phyloP scores from a whole-genome alignment of 305 asterid species.

The Andrographis paniculata region DNA sequence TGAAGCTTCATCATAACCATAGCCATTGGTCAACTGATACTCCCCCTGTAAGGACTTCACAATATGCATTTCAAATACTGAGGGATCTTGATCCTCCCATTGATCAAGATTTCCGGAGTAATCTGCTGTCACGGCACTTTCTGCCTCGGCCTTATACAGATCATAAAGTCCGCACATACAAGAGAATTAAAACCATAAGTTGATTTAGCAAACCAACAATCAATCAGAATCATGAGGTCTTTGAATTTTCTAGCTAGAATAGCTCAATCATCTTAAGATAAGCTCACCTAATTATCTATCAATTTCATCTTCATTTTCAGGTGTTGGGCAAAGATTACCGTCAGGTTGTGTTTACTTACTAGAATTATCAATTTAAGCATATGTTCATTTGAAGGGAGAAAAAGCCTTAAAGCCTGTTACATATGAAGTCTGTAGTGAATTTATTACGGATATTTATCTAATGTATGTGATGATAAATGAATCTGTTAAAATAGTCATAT shows the following conservation, averaged over 20 bases:
- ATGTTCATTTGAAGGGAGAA: no score
- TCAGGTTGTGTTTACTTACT: not conserved
- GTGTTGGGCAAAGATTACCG: no score
- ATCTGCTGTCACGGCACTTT: constrained; percentile 29
- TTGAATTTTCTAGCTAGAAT: not conserved
- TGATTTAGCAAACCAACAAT: no score
- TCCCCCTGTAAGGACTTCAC: constrained; percentile 27
- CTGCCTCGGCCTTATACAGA: constrained; percentile 29
- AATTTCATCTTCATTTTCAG: no score
- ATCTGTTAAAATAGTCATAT: no score
- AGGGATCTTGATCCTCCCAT: constrained; percentile 34
- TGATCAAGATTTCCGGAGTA: constrained; percentile 28
- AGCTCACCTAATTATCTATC: no score
- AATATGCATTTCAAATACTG: constrained; percentile 31
- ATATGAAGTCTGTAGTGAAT: no score
- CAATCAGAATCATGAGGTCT: not conserved
- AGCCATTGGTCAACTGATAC: constrained; percentile 37
- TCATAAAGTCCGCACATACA: constrained; percentile 10
- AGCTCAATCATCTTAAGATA: no score
- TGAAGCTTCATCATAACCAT: constrained; percentile 34
- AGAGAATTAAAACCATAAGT: not conserved
- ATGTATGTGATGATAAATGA: no score
- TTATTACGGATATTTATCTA: no score
- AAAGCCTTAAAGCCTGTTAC: no score
- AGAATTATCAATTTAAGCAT: no score